Conservation (phyloP, 2,329 filamentous ascomycete species). For the Monilinia fructigena region DNA sequence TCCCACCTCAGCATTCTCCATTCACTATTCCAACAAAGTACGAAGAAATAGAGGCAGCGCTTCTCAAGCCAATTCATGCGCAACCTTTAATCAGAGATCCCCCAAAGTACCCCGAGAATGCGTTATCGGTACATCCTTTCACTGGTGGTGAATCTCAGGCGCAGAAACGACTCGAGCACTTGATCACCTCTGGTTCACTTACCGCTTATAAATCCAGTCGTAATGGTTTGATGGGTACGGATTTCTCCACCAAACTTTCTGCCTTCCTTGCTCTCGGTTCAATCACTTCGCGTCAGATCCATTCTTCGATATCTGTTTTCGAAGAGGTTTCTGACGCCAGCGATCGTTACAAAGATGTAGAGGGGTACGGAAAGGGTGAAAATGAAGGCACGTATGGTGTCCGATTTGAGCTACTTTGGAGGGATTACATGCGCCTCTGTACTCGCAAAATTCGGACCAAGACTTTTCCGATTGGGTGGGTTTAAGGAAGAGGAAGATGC, state of each 20-base stretch:
- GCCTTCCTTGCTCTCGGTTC: constrained; percentile 71
- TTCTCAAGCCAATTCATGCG: constrained; percentile 57
- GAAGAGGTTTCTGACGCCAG: constrained; percentile 57
- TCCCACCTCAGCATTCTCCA: constrained; percentile 59
- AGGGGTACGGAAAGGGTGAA: constrained; percentile 65
- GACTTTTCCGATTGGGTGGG: constrained; percentile 64
- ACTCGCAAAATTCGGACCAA: constrained; percentile 67
- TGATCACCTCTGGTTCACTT: constrained; percentile 61
- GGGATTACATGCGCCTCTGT: constrained; percentile 79
- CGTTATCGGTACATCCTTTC: constrained; percentile 63
- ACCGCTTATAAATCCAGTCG: constrained; percentile 66
- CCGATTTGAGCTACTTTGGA: constrained; percentile 72
- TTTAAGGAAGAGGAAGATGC: constrained; percentile 51
- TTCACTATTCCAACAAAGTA: constrained; percentile 61
- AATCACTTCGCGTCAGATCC: constrained; percentile 70
- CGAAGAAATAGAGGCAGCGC: constrained; percentile 51
- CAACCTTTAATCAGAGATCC: constrained; percentile 50
- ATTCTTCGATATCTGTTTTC: constrained; percentile 64
- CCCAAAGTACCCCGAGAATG: constrained; percentile 52
- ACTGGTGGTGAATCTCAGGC: constrained; percentile 64
- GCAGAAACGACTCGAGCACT: constrained; percentile 56
- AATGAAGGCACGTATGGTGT: constrained; percentile 69
- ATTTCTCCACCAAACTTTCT: constrained; percentile 75
- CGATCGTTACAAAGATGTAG: constrained; percentile 27
- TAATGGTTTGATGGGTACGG: constrained; percentile 67